Percentiles rank a stretch among this genome's conserved stretches.
These are phyloP conservation scores for Brassica rapa DNA, from an alignment of 345 rosid species.

Conservation along the genomic window DNA sequence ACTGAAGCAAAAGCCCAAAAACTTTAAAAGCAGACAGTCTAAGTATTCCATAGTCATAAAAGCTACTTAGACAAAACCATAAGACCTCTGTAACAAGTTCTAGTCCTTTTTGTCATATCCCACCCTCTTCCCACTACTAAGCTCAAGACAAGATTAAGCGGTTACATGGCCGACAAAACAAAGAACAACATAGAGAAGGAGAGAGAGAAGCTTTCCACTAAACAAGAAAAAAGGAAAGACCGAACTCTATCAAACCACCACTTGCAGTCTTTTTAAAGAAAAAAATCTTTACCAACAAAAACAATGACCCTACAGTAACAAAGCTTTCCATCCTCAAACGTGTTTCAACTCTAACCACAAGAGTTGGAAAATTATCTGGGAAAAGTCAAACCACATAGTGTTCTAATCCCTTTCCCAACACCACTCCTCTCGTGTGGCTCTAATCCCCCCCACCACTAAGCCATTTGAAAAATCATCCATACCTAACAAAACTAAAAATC, in stretches of 20 bases:
- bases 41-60: background rate
- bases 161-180: constrained; percentile 19
- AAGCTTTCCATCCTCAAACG: constrained; percentile 16
- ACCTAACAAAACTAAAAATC: constrained; percentile 7
- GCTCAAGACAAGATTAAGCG: constrained; percentile 10
- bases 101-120: background rate
- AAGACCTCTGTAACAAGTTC: constrained; percentile 8
- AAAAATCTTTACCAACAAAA: constrained; percentile 10
- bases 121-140: background rate
- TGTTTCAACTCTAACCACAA: constrained; percentile 32
- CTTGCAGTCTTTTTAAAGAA: background rate
- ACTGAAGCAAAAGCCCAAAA: background rate
- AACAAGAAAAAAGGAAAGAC: background rate
- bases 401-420: constrained; percentile 15
- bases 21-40: background rate
- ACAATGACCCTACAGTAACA: constrained; percentile 30
- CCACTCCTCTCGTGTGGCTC: constrained; percentile 28
- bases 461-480: constrained; percentile 2
- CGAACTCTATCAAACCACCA: constrained; percentile 5
- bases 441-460: background rate
- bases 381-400: constrained; percentile 39
- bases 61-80: background rate
- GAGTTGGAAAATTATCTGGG: background rate
- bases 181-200: constrained; percentile 21
- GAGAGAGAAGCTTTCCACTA: constrained; percentile 29